Base-by-base conservation (phyloP, 1,139 yeast genomes). In the Yamadazyma buinensis region DNA sequence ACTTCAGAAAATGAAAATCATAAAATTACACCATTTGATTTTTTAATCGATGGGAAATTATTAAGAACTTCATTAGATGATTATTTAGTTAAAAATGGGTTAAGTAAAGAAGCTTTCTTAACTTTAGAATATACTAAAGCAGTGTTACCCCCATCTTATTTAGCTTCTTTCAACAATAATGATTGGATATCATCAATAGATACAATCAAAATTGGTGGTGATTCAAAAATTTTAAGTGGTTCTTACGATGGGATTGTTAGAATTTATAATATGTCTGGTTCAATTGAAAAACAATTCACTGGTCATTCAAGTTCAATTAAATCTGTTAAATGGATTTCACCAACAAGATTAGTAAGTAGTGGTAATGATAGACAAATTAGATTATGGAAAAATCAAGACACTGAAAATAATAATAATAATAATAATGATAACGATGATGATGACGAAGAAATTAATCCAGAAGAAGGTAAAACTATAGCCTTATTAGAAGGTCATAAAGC, bases 231-330 rank as follows among this genome's bases (percentile, higher is more conserved):
- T 36, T 70, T 88, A 35, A 80, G 95, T 9, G 98, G 98, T 17
- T 80, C 95, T 1, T 92, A 90, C 53, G 98, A 92, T 57, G 97
- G 97, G 43, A 76, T 90, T 28, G 95, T 92, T 17, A 75, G 97
- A 48, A 78, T 95, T 10, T 92, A 92, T 79, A 83, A 86, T 54
- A 63, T 77, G 62, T 75, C 88, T 11, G 97, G 97, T n/a, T 70
- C 75, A 33, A 84, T 90, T 13, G 83, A 81, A 48, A 79, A 84
- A 47, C 95, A 87, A 55, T 77, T 82, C 48, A 75, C 78, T 30
- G 97, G 97, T 13, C 98, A 92, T 59, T 77, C 84, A 17, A 95
- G 85, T 17, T 81, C 97, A 4, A 78, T 92, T 38, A 82, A 84
- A 56, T 72, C 85, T 11, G 95, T 87, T 23, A 74, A 79, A 49